phyloP scores from a whole-genome alignment of 805 yeast genomes.

The Tetrapisispora nanseiensis region DNA sequence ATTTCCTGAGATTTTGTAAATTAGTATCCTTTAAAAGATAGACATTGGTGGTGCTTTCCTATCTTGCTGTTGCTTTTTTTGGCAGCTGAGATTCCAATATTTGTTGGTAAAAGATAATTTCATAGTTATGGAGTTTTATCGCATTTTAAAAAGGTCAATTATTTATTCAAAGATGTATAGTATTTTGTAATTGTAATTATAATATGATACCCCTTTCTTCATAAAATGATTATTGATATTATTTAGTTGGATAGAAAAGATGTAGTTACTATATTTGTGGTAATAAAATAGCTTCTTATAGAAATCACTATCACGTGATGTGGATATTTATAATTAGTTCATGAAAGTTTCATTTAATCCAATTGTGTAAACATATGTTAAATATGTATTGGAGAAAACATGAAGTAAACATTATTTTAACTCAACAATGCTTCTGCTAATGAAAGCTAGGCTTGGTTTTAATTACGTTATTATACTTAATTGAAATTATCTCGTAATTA shows the following conservation, averaged over 20 bases:
- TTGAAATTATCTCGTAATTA: not conserved
- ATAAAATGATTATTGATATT: not conserved
- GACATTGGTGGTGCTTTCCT: not conserved
- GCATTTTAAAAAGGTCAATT: not conserved
- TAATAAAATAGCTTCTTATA: no score
- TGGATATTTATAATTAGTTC: not conserved
- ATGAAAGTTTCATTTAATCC: not conserved
- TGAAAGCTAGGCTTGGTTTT: not conserved
- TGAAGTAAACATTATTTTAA: not conserved
- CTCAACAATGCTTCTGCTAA: no score
- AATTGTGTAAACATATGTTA: not conserved
- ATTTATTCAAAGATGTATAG: not conserved
- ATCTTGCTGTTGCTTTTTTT: no score
- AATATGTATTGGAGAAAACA: not conserved
- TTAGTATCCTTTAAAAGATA: not conserved
- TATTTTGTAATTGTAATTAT: not conserved
- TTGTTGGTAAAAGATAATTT: not conserved
- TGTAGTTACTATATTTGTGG: no score
- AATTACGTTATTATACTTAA: not conserved
- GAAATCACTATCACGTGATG: not conserved
- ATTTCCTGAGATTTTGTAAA: not conserved
- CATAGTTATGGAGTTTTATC: no score
- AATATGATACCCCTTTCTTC: slow-evolving; percentile 1
- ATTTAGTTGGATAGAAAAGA: no score
- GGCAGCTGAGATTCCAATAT: not conserved